Base-by-base conservation (phyloP, 2,329 filamentous ascomycete species). In the Sporothrix sp. region DNA sequence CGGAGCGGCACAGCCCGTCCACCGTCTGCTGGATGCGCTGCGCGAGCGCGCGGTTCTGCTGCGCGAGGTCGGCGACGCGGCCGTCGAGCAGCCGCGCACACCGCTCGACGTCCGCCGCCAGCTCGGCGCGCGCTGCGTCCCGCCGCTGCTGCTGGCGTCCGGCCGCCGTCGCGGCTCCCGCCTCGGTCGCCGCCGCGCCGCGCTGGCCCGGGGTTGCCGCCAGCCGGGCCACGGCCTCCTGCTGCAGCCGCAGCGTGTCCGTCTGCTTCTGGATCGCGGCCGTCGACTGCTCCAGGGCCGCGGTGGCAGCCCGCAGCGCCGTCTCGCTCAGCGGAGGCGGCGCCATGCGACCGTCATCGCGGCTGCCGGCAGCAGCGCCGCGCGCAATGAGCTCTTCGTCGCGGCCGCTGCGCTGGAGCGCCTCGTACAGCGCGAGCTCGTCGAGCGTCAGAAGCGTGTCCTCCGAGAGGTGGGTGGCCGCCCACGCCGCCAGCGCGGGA, bases 201-300 rank as follows among this genome's bases (percentile, higher is more conserved):
- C n/a, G n/a, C n/a, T n/a, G n/a, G n/a, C n/a, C n/a, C 25, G 10
- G 28, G 39, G 62, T 73, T 46, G 72, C 72, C 4, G 75, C 66
- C 57, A 78, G 68, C 21, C 77, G 63, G 30, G 71, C 71, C 48
- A 86, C 62, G 9, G 81, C 80, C 57, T 78, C 74, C 53, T 79
- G 77, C 62, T 87, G 83, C 46, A 74, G 70, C 51, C 74, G 73
- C 16, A 87, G 62, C 0, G 74, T 69, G 59, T 80, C 76, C 25
- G 74, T 81, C 60, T 87, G 83, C 62, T 76, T 75, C 54, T 76
- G 71, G 25, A 87, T 84, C 16, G 73, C 74, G 16, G 72, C 72
- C 1, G 84, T 86, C 1, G 83, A 85, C 33, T 70, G 70, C 53
- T 77, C 72, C n/a, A 88, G 68, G 48, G 83, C 76, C 3, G 75